A percentile compares a stretch with the other conserved stretches of the same genome.
Evolutionary conservation across 202 grass and related monocot species (phyloP).

Genomic region (Musa balbisiana): DNA sequence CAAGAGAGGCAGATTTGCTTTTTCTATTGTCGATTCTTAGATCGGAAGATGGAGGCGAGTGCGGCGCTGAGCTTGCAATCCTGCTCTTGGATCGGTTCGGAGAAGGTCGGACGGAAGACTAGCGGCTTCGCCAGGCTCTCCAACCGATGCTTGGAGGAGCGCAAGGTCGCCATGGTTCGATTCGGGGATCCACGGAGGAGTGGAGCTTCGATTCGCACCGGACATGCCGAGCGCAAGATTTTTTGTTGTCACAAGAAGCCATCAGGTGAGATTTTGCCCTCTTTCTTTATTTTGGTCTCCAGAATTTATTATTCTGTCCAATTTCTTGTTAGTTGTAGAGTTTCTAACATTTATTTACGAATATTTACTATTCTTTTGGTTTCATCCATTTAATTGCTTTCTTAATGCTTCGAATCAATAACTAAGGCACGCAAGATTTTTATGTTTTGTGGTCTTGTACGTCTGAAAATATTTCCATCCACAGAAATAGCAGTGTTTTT

Average conservation of each 20-base stretch:
- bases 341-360: neutral
- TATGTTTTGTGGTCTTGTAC: too few species aligned
- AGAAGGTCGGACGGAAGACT: slow-evolving; percentile 14
- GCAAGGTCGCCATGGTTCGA: slow-evolving; percentile 2
- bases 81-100: slow-evolving; percentile 20
- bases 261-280: slow-evolving; percentile 21
- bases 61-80: slow-evolving; percentile 23
- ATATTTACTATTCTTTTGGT: neutral
- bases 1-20: neutral
- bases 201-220: slow-evolving; percentile 15
- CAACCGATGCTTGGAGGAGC: slow-evolving; percentile 22
- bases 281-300: neutral
- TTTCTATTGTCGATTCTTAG: neutral
- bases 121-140: slow-evolving; percentile 6
- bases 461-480: too few species aligned
- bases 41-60: neutral
- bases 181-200: neutral
- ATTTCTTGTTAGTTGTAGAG: neutral
- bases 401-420: too few species aligned
- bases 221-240: slow-evolving; percentile 12
- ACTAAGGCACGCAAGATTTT: too few species aligned
- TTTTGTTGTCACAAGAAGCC: slow-evolving; percentile 20
- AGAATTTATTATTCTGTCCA: neutral
- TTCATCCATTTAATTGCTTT: neutral
- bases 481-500: too few species aligned